Conservation (phyloP, 2,329 filamentous ascomycete species). For the Neonectria punicea region DNA sequence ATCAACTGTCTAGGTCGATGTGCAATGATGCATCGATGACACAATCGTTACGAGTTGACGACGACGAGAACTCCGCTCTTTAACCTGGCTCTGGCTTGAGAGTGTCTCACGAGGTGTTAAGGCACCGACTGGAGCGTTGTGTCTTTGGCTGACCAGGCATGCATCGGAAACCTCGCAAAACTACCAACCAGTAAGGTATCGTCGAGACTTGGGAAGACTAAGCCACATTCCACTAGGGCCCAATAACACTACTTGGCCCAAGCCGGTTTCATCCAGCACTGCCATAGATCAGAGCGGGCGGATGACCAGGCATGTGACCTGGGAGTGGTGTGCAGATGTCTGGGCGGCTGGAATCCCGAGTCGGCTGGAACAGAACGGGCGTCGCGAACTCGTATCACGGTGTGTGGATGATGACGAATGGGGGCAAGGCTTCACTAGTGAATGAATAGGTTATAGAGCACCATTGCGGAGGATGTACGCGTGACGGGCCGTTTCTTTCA, state of each 20-base stretch:
- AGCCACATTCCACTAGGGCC: constrained; percentile 20
- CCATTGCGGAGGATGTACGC: constrained; percentile 25
- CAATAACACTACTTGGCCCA: constrained; percentile 23
- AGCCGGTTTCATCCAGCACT: constrained; percentile 14
- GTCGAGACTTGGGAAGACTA: background rate
- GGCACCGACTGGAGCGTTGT: constrained; percentile 14
- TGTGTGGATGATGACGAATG: constrained; percentile 32
- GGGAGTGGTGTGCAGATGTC: constrained; percentile 32
- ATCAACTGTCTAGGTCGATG: background rate
- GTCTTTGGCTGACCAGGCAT: constrained; percentile 13
- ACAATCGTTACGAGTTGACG: constrained; percentile 16
- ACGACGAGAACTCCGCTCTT: background rate
- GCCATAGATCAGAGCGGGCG: constrained; percentile 22
- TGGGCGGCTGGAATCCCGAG: constrained; percentile 25
- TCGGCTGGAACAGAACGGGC: constrained; percentile 29
- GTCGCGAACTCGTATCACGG: constrained; percentile 35
- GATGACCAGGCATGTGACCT: constrained; percentile 36
- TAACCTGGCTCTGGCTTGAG: constrained; percentile 1
- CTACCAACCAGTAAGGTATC: constrained; percentile 17
- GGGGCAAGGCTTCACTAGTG: constrained; percentile 25
- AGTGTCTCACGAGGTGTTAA: constrained; percentile 23
- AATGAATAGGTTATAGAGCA: constrained; percentile 21
- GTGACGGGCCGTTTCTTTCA: constrained; percentile 36
- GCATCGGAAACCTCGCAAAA: constrained; percentile 30
- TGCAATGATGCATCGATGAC: constrained; percentile 28